These are phyloP conservation scores for Lactarius hengduanensis DNA, from an alignment of 768 basidiomycete species.

Conservation along the genomic window DNA sequence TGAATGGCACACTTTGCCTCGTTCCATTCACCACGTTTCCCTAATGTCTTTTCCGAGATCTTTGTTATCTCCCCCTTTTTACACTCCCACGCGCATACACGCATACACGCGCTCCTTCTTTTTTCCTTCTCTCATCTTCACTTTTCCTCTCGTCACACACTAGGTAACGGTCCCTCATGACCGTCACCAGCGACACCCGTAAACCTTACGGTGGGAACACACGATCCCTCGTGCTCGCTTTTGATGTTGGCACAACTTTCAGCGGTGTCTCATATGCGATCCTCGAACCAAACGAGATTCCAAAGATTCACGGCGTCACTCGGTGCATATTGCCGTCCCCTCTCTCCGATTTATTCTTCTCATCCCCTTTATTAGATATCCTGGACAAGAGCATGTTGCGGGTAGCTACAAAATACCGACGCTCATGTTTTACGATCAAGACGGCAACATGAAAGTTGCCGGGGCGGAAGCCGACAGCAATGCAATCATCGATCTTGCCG, in stretches of 20 bases:
- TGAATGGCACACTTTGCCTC: constrained; percentile 5
- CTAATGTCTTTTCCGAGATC: constrained; percentile 1
- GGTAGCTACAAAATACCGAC: constrained; percentile 85
- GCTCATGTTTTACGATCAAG: constrained; percentile 67
- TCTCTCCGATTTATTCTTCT: background rate
- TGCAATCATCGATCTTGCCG: constrained; percentile 58
- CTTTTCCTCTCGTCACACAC: constrained; percentile 22
- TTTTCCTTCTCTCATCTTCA: constrained; percentile 3
- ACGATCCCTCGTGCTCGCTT: constrained; percentile 70
- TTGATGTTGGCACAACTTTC: constrained; percentile 83
- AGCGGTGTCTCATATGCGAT: constrained; percentile 83
- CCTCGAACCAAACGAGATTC: constrained; percentile 76
- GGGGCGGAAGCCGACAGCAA: constrained; percentile 75
- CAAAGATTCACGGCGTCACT: constrained; percentile 79
- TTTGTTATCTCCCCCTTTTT: constrained; percentile 1
- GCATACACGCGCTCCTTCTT: background rate
- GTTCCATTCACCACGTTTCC: constrained; percentile 4
- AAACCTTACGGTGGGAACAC: constrained; percentile 68
- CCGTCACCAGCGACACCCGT: constrained; percentile 59
- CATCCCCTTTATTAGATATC: constrained; percentile 50
- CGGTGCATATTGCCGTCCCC: constrained; percentile 44
- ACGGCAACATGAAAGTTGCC: constrained; percentile 64
- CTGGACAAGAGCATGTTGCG: constrained; percentile 82
- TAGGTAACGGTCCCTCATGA: constrained; percentile 38
- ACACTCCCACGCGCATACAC: constrained; percentile 3